Conservation (phyloP, 2,329 filamentous ascomycete genomes). For the Pyrenophora teres region DNA sequence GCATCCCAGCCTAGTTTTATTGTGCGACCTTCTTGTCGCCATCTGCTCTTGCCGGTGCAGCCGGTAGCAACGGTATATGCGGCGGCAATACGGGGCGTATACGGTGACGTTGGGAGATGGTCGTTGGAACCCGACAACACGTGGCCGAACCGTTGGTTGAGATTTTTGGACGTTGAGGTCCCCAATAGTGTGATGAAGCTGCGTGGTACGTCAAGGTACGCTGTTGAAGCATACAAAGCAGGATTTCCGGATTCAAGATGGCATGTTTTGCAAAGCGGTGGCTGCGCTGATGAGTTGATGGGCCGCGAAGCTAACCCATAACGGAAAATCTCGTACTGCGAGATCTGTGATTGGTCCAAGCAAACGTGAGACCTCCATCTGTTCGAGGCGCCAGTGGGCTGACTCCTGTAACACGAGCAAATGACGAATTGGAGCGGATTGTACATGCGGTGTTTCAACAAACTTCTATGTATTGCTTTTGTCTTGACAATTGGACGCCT, state of each 20-base stretch:
- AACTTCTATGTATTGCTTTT: conserved; percentile 11
- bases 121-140: no score
- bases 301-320: conserved; percentile 12
- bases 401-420: neutral
- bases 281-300: conserved; percentile 18
- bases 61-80: conserved; percentile 7
- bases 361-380: neutral
- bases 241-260: neutral
- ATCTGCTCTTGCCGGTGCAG: conserved; percentile 15
- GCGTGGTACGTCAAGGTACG: neutral
- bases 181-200: neutral
- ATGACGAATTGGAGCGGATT: neutral
- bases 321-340: conserved; percentile 22
- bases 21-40: conserved; percentile 41
- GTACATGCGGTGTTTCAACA: neutral
- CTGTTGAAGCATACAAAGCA: conserved; percentile 16
- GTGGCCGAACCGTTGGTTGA: neutral
- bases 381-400: neutral
- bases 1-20: conserved; percentile 44
- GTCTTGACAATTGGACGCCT: conserved; percentile 1
- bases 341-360: conserved; percentile 15
- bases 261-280: conserved; percentile 11
- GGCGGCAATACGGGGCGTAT: neutral
- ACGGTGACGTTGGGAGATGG: neutral
- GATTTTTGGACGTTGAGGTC: conserved; percentile 7